These are phyloP conservation scores for Craspedostauros australis DNA, from an alignment of 108 stramenopile genomes.

Conservation along the genomic window DNA sequence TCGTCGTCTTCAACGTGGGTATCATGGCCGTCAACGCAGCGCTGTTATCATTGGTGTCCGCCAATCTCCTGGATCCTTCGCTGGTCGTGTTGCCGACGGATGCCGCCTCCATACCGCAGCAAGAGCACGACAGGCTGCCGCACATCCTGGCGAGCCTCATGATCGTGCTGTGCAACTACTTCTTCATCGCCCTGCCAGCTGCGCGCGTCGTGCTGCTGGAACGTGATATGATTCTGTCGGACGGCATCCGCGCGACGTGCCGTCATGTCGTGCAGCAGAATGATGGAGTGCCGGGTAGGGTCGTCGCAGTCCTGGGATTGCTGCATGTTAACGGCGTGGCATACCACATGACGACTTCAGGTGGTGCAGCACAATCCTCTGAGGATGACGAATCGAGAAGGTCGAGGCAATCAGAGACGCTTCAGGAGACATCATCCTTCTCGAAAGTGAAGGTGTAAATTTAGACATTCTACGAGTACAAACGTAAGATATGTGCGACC, in stretches of 20 bases:
- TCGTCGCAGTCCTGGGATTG: slow-evolving; percentile 39
- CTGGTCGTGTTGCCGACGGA: too few relatives aligned
- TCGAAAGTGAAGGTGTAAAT: too few relatives aligned
- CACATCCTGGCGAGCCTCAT: too few relatives aligned
- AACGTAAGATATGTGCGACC: too few relatives aligned
- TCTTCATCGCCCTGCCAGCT: slow-evolving; percentile 20
- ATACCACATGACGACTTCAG: slow-evolving; percentile 19
- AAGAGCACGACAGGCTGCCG: too few relatives aligned
- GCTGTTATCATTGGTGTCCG: neutral
- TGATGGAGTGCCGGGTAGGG: slow-evolving; percentile 16
- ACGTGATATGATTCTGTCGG: slow-evolving; percentile 28
- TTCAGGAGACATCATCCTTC: too few relatives aligned
- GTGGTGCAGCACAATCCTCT: too few relatives aligned
- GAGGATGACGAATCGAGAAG: too few relatives aligned
- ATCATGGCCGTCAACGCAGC: neutral
- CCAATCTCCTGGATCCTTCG: neutral
- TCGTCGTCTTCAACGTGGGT: slow-evolving; percentile 6
- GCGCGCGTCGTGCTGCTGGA: slow-evolving; percentile 26
- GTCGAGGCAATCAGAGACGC: too few relatives aligned
- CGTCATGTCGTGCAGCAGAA: slow-evolving; percentile 5
- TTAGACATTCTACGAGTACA: too few relatives aligned
- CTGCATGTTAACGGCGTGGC: slow-evolving; percentile 47
- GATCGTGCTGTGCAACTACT: neutral
- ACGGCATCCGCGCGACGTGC: slow-evolving; percentile 32
- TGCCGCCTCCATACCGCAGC: too few relatives aligned